Evolutionary conservation across 495 filamentous ascomycete species (phyloP), one percentile per base, ranked within the genome.

Genomic region (Pseudoneurospora amorphoporcata): DNA sequence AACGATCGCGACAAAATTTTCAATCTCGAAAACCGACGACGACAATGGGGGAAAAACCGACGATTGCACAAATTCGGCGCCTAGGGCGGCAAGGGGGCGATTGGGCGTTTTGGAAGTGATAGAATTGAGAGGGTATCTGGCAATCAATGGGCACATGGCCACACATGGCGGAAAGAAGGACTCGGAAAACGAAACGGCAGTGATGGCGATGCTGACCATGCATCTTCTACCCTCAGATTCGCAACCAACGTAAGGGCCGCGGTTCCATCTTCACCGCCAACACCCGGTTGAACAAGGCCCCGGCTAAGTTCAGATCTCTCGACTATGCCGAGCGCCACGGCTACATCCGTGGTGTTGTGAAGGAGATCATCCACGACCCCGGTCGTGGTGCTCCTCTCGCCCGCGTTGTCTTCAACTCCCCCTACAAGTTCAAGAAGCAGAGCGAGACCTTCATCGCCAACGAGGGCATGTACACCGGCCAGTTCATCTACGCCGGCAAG

Each of bases 401-500:
- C 83, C 93, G 92, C 83, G 94, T 99, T 79, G 86, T 89, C 80
- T 99, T 99, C 92, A 94, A 94, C 77, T 91, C 95, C 83, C 91
- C 93, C 76, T 83, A 96, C 90, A 89, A 90, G 84, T 95, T 90
- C 89, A 93, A 92, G 88, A 89, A 92, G 84, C 84, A 90, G 83
- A 94, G 90, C 83, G 94, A 93, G 91, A 96, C 95, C 75, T 97
- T 99, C 90, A 98, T 99, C 82, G 95, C 96, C 84, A 98, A 98
- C 86, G 95, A 99, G 89, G 95, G 95, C 87, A 97, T 98, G 95
- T 99, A 99, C 93, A 97, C 95, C 75, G 95, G 95, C 77, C 94
- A 97, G 87, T 99, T 99, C 89, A 94, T 99, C 91, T 99, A 98
- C 86, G 94, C 95, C 84, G 95, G 95, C 83, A 99, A 99, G 92